These are phyloP conservation scores for Dendrobium catenatum DNA, from an alignment of 106 monocot species.

Conservation along the genomic window DNA sequence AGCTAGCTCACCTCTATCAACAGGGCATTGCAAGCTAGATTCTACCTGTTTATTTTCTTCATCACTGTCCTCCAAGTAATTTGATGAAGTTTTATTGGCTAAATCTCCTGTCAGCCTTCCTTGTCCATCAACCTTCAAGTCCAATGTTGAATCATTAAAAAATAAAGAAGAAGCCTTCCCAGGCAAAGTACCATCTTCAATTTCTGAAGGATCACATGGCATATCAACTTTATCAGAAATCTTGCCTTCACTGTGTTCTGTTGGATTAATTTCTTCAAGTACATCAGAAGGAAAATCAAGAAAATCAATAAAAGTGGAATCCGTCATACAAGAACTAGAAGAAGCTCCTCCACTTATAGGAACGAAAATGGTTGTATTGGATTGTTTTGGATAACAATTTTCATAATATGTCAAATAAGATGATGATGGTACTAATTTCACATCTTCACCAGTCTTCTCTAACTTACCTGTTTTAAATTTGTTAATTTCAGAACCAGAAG, in stretches of 20 bases:
- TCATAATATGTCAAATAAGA: slow-evolving; percentile 17
- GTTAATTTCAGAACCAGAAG: not conserved
- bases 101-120: not conserved
- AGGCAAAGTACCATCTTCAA: not conserved
- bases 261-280: not conserved
- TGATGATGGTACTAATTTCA: slow-evolving; percentile 11
- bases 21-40: slow-evolving; percentile 1
- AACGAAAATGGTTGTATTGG: slow-evolving; percentile 2
- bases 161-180: not conserved
- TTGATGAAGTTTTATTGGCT: not conserved
- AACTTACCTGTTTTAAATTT: slow-evolving; percentile 2
- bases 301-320: not conserved
- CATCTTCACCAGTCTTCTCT: slow-evolving; percentile 11
- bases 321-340: slow-evolving; percentile 16
- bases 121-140: not conserved
- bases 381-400: not conserved
- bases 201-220: not conserved
- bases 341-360: slow-evolving; percentile 11
- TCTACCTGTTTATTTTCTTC: slow-evolving; percentile 7
- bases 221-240: not conserved
- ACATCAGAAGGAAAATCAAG: not conserved
- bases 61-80: not conserved
- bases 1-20: not conserved
- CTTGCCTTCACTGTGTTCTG: not conserved
- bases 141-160: not conserved